Evolutionary conservation across 495 filamentous ascomycete species (phyloP).

Genomic region (Eremomyces bilateralis): DNA sequence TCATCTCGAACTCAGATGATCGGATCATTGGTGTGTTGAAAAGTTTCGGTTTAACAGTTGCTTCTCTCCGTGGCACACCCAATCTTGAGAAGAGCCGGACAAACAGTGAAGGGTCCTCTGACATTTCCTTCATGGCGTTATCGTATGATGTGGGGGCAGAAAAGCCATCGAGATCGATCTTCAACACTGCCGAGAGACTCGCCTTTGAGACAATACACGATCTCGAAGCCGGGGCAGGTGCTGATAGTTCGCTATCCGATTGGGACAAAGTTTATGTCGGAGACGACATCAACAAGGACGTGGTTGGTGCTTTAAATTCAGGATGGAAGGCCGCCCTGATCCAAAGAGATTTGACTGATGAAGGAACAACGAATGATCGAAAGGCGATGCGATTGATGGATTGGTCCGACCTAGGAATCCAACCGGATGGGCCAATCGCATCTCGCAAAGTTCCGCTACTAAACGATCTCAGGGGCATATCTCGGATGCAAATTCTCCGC

Average conservation of each 20-base stretch:
- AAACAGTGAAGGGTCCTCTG: constrained; percentile 15
- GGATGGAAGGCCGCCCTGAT: constrained; percentile 48
- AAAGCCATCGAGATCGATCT: constrained; percentile 45
- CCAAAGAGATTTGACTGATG: no score
- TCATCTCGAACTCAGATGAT: constrained; percentile 63
- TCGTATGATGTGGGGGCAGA: constrained; percentile 52
- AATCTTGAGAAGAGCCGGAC: constrained; percentile 1
- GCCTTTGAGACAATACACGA: constrained; percentile 8
- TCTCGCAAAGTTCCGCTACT: no score
- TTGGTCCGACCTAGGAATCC: no score
- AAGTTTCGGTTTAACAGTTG: constrained; percentile 37
- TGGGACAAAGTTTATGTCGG: constrained; percentile 37
- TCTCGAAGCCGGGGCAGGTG: not conserved
- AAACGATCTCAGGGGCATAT: no score
- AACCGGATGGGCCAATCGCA: no score
- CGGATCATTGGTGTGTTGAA: constrained; percentile 38
- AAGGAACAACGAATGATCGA: no score
- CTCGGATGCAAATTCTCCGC: no score
- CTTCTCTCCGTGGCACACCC: constrained; percentile 9
- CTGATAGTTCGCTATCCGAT: not conserved
- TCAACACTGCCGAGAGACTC: constrained; percentile 31
- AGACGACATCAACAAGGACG: constrained; percentile 43
- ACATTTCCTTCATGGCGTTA: constrained; percentile 44
- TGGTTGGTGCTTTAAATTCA: constrained; percentile 31
- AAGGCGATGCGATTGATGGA: no score